Evolutionary conservation across 495 filamentous ascomycete genomes (phyloP).

Genomic region (Neurospora cerealis): DNA sequence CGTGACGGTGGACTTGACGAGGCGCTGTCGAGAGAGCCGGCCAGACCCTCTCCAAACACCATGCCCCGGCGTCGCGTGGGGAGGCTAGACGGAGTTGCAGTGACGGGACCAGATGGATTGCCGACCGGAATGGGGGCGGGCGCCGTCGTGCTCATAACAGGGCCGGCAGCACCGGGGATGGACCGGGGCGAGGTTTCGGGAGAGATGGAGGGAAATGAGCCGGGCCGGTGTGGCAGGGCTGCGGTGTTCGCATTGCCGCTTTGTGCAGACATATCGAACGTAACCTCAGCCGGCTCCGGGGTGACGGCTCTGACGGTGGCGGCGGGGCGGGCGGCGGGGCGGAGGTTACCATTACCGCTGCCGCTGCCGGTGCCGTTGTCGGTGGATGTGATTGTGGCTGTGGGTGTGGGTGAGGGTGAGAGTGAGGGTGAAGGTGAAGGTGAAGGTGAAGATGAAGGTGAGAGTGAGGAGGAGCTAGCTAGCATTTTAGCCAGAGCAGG

Average conservation of each 20-base stretch:
- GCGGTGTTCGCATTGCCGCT: constrained; percentile 14
- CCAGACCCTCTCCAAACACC: constrained; percentile 41
- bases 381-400: neutral
- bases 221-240: constrained; percentile 16
- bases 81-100: constrained; percentile 5
- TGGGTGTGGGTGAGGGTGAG: constrained; percentile 10
- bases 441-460: constrained; percentile 42
- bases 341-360: constrained; percentile 11
- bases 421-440: constrained; percentile 39
- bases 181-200: constrained; percentile 36
- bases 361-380: neutral
- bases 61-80: constrained; percentile 35
- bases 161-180: constrained; percentile 22
- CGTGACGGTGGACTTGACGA: constrained; percentile 28
- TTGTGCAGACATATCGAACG: constrained; percentile 6
- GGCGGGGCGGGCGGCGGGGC: constrained; percentile 15
- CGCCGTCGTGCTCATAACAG: neutral
- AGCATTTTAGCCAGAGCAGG: neutral
- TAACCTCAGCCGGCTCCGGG: constrained; percentile 36
- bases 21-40: constrained; percentile 29
- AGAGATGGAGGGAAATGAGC: constrained; percentile 23
- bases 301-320: constrained; percentile 42
- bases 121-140: neutral
- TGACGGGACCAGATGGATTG: neutral
- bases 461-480: constrained; percentile 2